phyloP scores from a whole-genome alignment of 495 filamentous ascomycete species.

The Xylaria cubensis region DNA sequence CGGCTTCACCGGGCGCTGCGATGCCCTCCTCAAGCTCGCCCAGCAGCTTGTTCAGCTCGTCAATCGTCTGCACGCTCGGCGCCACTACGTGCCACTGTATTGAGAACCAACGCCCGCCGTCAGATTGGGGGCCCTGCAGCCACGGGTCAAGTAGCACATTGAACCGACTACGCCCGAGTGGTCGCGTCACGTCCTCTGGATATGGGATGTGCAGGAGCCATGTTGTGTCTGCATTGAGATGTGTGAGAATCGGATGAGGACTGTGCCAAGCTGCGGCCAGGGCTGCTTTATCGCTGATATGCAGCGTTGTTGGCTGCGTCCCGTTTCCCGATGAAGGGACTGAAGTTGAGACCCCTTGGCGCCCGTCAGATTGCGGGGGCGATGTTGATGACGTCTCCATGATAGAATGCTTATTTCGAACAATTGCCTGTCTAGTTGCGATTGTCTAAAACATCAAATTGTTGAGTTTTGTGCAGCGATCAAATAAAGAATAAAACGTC shows the following conservation, averaged over 20 bases:
- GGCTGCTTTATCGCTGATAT: conserved; percentile 17
- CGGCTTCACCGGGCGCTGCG: conserved; percentile 15
- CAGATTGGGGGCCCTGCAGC: conserved; percentile 57
- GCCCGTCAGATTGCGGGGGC: not conserved
- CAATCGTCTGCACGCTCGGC: conserved; percentile 52
- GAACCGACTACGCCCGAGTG: conserved; percentile 43
- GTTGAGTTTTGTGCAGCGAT: not conserved
- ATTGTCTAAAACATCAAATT: not conserved
- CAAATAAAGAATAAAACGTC: not conserved
- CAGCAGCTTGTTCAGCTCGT: conserved; percentile 44
- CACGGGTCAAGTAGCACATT: conserved; percentile 66
- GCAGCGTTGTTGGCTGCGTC: conserved; percentile 3
- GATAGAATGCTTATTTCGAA: not conserved
- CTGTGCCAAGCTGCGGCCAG: conserved; percentile 4
- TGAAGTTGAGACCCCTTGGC: not conserved
- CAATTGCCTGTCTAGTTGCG: not conserved
- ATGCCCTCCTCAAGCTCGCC: conserved; percentile 38
- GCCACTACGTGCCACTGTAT: conserved; percentile 59
- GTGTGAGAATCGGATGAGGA: conserved; percentile 57
- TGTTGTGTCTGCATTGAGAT: conserved; percentile 65
- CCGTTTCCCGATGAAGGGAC: not conserved
- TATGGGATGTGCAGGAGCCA: conserved; percentile 63
- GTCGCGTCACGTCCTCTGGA: conserved; percentile 42
- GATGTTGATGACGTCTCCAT: conserved; percentile 9
- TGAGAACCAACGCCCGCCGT: conserved; percentile 62